A percentile compares a stretch with the other conserved stretches of the same genome.
Conservation (phyloP, 164 flowering plant genomes). For the Kingdonia uniflora region DNA sequence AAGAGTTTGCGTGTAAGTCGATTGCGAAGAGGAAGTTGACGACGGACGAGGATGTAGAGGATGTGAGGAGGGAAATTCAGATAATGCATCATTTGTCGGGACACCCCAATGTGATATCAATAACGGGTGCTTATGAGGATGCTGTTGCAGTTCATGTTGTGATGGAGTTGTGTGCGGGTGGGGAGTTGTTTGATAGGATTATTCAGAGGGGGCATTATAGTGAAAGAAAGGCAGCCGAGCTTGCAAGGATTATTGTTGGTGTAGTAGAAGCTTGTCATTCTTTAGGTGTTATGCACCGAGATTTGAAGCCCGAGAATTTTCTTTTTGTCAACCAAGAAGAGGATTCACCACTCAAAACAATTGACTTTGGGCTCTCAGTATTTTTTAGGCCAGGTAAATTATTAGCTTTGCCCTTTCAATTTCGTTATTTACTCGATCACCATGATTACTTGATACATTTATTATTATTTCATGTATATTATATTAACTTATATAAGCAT, state of each 20-base stretch:
- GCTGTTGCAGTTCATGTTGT: constrained; percentile 25
- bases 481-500: no score
- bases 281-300: constrained; percentile 28
- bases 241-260: constrained; percentile 16
- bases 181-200: constrained; percentile 31
- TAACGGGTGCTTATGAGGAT: constrained; percentile 26
- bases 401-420: not conserved
- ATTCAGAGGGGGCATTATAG: constrained; percentile 28
- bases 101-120: constrained; percentile 24
- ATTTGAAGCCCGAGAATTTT: constrained; percentile 35
- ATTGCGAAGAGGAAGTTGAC: constrained; percentile 27
- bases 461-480: no score
- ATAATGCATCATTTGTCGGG: constrained; percentile 32
- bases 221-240: constrained; percentile 25
- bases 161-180: constrained; percentile 31
- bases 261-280: constrained; percentile 32
- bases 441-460: no score
- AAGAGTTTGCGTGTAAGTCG: constrained; percentile 25
- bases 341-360: constrained; percentile 26
- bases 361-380: constrained; percentile 29
- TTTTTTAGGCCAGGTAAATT: constrained; percentile 26
- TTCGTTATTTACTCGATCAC: no score
- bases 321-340: constrained; percentile 22
- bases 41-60: constrained; percentile 25
- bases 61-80: constrained; percentile 31